Base-by-base conservation (phyloP, 192 early-diverging fungal species). In the Backusella parvicylindrica region DNA sequence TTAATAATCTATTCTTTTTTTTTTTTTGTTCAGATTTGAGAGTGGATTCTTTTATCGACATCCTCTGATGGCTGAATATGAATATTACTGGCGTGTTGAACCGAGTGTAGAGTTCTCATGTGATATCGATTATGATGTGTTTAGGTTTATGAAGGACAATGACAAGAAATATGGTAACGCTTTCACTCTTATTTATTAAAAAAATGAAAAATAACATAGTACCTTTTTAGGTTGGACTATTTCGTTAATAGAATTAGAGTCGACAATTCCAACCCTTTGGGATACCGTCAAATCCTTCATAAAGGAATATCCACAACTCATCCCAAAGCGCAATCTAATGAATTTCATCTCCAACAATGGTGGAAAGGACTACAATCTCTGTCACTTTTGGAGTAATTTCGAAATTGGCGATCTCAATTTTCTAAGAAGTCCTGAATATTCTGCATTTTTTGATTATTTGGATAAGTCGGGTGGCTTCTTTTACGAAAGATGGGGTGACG, bases 341-440 rank as follows among this genome's bases (percentile, higher is more conserved):
- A 79, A 86, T 3, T 53, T 75, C 16, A 28, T 75, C 49, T 68
- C 74, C 2, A 86, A 81, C 18, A 81, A 91, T 67, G 79, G 85
- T 26, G 77, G 86, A 37, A 87, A 85, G 70, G 73, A 80, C 18
- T 92, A 92, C 72, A 90, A 90, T 66, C 80, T 83, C 3, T 93
- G 89, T 77, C 90, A 93, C 70, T 92, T 91, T 70, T 95, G 95
- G 94, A 90, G 89, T 49, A 96, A 96, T 66, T 96, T 96, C 84
- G 95, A 96, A 79, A 96, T 97, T 72, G 93, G 85, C 32, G 83
- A 90, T 71, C 75, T 94, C 66, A 84, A 90, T 15, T 89, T 95
- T 70, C 92, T 90, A 73, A 81, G 91, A 64, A 90, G 87, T 76
- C 76, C 86, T 23, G 85, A 83, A 0, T 95, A 95, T 76, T 80